Evolutionary conservation across 176 grass and related monocot species (phyloP).

Genomic region (Phyllostachys edulis): DNA sequence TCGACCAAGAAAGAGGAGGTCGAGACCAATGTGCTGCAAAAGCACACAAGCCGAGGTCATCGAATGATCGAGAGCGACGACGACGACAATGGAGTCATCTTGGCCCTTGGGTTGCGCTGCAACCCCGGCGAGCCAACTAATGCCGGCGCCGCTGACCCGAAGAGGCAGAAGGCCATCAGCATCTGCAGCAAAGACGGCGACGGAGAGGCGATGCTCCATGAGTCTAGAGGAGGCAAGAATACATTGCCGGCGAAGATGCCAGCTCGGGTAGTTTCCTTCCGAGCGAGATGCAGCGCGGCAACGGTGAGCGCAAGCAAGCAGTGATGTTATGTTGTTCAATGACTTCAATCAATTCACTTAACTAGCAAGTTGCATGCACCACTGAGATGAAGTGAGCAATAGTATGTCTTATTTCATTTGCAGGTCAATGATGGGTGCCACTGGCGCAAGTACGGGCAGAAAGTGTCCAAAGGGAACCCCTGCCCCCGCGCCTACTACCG

Average conservation of each 20-base stretch:
- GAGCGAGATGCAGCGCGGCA: slow-evolving; percentile 54
- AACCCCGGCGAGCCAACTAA: background rate
- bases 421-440: slow-evolving; percentile 74
- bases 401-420: background rate
- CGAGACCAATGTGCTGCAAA: background rate
- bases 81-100: background rate
- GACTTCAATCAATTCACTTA: background rate
- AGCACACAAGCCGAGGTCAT: no score
- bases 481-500: slow-evolving; percentile 83
- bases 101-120: slow-evolving; percentile 6
- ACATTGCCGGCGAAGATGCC: slow-evolving; percentile 1
- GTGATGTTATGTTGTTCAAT: background rate
- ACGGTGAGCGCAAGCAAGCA: slow-evolving; percentile 35
- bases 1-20: background rate
- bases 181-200: background rate
- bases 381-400: background rate
- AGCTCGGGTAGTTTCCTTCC: slow-evolving; percentile 52
- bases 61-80: background rate
- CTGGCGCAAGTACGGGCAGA: slow-evolving; percentile 92
- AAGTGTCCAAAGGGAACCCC: slow-evolving; percentile 73
- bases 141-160: background rate
- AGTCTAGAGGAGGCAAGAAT: background rate
- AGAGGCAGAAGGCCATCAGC: slow-evolving; percentile 1
- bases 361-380: background rate
- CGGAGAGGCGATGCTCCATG: background rate